Base-by-base conservation (phyloP, 2,329 filamentous ascomycete species). In the Aspergillus hortae region DNA sequence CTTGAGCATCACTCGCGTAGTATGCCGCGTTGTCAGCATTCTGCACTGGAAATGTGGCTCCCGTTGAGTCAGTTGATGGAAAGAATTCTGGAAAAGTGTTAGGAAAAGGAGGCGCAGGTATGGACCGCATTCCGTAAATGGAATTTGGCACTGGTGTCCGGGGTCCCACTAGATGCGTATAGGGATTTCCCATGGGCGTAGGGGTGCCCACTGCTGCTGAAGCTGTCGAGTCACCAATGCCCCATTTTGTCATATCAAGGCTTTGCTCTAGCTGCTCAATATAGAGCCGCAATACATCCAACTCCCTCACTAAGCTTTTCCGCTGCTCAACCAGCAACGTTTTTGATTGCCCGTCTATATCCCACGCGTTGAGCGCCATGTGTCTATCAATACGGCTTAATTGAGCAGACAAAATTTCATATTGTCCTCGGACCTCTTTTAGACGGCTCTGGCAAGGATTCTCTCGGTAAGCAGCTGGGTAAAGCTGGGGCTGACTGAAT, bases 341-440 rank as follows among this genome's bases (percentile, higher is more conserved):
- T 46, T 72, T 71, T 14, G 64, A 64, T 7, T 57, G 55, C n/a
- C 62, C 60, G 25, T 67, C 67, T 41, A 73, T 61, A 48, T 72
- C 65, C 59, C 68, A 72, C 15, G 63, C 63, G 54, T 72, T 66
- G 40, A 74, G 54, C 5, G 71, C 71, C 56, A 71, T 67, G 44
- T 73, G 67, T 48, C 68, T 67, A 42, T 74, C 71, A 21, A 74
- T 57, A 35, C 62, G 66, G 6, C 64, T 61, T 12, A 74, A 65
- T 44, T 73, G 61, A 6, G 60, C 54, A 12, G 66, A 66, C 17
- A 73, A 56, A 19, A 49, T 56, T 21, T 67, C 64, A 47, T 65
- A 61, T 33, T 67, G 64, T 44, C 62, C 65, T 5, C 56, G 56
- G 19, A 64, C 61, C 15, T 65, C 63, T 35, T 68, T 63, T n/a